Evolutionary conservation across 1,284 basidiomycete genomes (phyloP).

Genomic region (Xerocomus alliaceus): DNA sequence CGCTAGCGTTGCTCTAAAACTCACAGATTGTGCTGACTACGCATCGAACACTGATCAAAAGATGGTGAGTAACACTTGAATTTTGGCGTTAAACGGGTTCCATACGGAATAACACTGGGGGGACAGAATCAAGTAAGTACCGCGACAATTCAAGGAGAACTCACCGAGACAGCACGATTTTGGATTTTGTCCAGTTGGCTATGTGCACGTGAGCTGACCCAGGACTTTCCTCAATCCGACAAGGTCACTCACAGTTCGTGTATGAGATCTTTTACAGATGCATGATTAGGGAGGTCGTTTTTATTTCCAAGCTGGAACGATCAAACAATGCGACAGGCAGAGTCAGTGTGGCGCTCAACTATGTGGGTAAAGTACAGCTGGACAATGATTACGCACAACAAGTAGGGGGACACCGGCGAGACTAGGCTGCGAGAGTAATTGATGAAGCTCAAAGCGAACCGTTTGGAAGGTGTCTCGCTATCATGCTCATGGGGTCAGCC

Average conservation of each 20-base stretch:
- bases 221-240: background rate
- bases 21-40: conserved; percentile 90
- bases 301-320: conserved; percentile 86
- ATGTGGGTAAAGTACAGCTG: background rate
- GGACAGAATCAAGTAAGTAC: background rate
- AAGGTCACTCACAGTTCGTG: conserved; percentile 66
- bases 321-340: background rate
- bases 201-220: conserved; percentile 9
- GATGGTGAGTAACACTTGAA: conserved; percentile 6
- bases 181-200: conserved; percentile 84
- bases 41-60: conserved; percentile 80
- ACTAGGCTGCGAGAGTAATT: conserved; percentile 77
- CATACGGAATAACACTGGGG: conserved; percentile 80
- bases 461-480: conserved; percentile 82
- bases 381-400: conserved; percentile 60
- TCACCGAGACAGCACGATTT: conserved; percentile 85
- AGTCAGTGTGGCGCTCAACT: background rate
- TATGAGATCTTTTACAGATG: conserved; percentile 87
- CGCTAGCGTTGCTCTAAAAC: conserved; percentile 30
- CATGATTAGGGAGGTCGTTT: conserved; percentile 86
- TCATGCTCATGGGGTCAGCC: conserved; percentile 13
- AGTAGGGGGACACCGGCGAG: conserved; percentile 86
- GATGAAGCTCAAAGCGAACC: conserved; percentile 89
- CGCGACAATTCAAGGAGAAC: conserved; percentile 48
- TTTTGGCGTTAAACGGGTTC: background rate